Evolutionary conservation across 805 yeast species (phyloP), one percentile per base, ranked within the genome.

Genomic region (Starmerella apis): DNA sequence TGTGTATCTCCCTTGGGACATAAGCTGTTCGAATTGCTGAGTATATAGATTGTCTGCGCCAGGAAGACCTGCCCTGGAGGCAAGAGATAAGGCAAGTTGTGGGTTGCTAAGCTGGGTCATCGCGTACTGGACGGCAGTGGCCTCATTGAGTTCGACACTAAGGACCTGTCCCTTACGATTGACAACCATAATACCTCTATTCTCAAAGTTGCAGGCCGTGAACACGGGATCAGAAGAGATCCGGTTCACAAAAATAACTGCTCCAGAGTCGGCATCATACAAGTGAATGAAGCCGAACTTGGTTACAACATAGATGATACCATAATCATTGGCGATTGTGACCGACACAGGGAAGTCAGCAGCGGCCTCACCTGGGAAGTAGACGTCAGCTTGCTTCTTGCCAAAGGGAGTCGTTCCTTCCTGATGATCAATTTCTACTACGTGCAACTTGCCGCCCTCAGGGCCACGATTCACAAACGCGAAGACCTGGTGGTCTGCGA

Each of bases 281-380:
- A 92, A 72, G 68, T 92, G 97, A 61, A 92, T 87, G 71, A 92
- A 92, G 24, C 98, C 98, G 64, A 84, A 84, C 71, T 94, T 94
- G 54, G 98, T 92, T 65, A 92, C 76, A 58, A 92, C 75, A 68
- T 87, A 92, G 55, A 84, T 74, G 53, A 92, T 78, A 58, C 97
- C 97, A 61, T 80, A 92, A 63, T 77, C 76, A 69, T 83, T 77
- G 23, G 95, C 81, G 39, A 90, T 79, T 65, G 86, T 92, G 55
- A 88, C 77, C 47, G 95, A 78, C 58, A 92, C 87, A 53, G 99
- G 99, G 80, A 92, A 92, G 70, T 92, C 99, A 65, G 83, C 84
- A 36, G 84, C 74, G 43, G 95, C 95, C 70, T 94, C 98, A 24
- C 95, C 88, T 31, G 98, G 98, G 77, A 90, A 87, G 70, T 84